Base-by-base conservation (phyloP, 2,329 filamentous ascomycete genomes). In the Sporothrix protearum region DNA sequence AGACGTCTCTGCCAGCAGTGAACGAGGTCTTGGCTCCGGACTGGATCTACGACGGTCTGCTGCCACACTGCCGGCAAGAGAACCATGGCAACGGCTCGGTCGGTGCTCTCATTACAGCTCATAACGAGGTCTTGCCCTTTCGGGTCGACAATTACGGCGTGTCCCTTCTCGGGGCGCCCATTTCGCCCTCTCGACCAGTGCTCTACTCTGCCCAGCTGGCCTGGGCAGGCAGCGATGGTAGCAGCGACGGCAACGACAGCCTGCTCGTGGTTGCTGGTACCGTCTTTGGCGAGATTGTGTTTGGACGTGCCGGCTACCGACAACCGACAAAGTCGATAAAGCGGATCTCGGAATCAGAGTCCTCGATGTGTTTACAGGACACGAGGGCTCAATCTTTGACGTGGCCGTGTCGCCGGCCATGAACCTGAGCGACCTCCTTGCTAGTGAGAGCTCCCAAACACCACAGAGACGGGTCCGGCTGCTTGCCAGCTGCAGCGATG, bases 311-410 rank as follows among this genome's bases (percentile, higher is more conserved):
- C 63, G 76, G 85, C n/a, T 74, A 71, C 39, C 72, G 8, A 8
- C 28, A 6, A 45, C 28, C 2, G 66, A 30, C 22, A 14, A 9
- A 22, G 7, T 3, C 30, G 63, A 72, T 45, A 68, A 64, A 5
- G 28, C 25, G 8, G 63, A 67, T 64, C 42, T 68, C 1, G 28
- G 74, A 22, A 81, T 80, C 51, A 81, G 86, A 75, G 80, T 87
- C 25, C 80, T 88, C 3, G 85, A 82, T 71, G 83, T 87, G 30
- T 84, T 91, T 67, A 83, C 83, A 0, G 89, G 89, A 0, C 96
- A 99, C 77, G 94, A 97, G 77, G 96, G 96, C 0, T 97, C 95
- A 0, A 91, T 99, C 36, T 99, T 97, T 75, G 94, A 93, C 1
- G 92, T 99, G 2, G 86, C 89, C 42, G 91, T 98, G 47, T 97